Evolutionary conservation across 2,329 filamentous ascomycete species (phyloP).

Genomic region (Zymoseptoria passerinii): DNA sequence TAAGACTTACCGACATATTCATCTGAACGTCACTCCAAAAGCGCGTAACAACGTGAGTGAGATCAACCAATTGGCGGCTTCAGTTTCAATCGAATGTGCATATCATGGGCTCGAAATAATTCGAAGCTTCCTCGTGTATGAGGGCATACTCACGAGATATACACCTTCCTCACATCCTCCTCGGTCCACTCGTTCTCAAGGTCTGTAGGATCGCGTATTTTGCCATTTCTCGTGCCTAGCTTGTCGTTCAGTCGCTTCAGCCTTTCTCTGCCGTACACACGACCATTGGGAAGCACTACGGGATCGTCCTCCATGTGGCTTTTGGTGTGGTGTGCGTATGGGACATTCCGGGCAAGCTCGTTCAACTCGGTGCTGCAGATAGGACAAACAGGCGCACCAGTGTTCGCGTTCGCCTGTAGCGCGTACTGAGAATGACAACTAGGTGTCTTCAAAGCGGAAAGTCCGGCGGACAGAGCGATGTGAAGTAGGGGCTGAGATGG

Average conservation of each 20-base stretch:
- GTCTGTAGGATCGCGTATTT: conserved; percentile 71
- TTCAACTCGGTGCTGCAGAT: conserved; percentile 96
- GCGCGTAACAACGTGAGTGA: no score
- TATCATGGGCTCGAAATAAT: neutral
- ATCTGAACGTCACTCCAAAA: no score
- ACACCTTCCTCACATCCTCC: conserved; percentile 72
- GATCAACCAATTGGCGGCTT: no score
- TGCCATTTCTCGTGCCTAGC: conserved; percentile 56
- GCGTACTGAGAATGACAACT: conserved; percentile 69
- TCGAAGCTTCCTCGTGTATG: neutral
- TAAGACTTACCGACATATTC: no score
- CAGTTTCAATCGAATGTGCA: neutral
- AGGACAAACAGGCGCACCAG: conserved; percentile 69
- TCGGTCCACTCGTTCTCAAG: conserved; percentile 50
- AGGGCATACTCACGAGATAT: conserved; percentile 56
- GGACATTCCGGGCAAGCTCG: conserved; percentile 76
- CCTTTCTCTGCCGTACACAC: conserved; percentile 70
- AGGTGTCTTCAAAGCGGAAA: conserved; percentile 92
- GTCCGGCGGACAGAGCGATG: conserved; percentile 78
- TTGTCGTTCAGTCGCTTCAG: conserved; percentile 73
- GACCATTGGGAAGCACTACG: conserved; percentile 75
- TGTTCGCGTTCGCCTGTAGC: conserved; percentile 52
- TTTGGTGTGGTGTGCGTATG: conserved; percentile 91
- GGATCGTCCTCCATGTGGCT: conserved; percentile 85
- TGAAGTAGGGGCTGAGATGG: conserved; percentile 78